Evolutionary conservation across 2,329 filamentous ascomycete species (phyloP), one percentile per base, ranked within the genome.

Genomic region (Trichoderma sp.): DNA sequence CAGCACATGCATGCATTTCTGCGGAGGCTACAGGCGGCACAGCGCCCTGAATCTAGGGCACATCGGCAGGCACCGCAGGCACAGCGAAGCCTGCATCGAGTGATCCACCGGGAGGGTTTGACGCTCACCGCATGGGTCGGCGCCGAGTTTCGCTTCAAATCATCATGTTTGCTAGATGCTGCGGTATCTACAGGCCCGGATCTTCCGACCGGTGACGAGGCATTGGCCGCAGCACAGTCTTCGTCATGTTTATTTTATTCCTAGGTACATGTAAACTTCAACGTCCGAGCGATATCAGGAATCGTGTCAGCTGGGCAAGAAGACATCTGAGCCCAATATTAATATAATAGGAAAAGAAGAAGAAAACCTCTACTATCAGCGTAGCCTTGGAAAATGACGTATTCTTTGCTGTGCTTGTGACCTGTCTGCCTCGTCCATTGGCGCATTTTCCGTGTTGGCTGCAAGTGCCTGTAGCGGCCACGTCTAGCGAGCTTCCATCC

Each of bases 21-120:
- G 46, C 51, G n/a, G 13, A 37, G 52, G 63, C 32, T 59, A 58
- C 37, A n/a, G 63, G 54, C 54, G 64, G 64, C 64, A 43, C 64
- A 66, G 64, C 54, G 54, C 54, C 18, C 18, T 43, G 54, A 21
- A 51, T 64, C 24, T 52, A 66, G 63, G 63, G 52, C 63, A 18
- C 21, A 14, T 56, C n/a, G 18, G 58, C 63, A 66, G 63, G 63
- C 52, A 54, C 63, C 37, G 37, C 52, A 49, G 24, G 34, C 58
- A 37, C 58, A 7, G 32, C 6, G 26, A 58, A 39, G 52, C 52
- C 52, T 58, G 59, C 39, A 43, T n/a, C 18, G 39, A n/a, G 6
- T 8, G 39, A 43, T 49, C 46, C 46, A 49, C 46, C 5, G n/a
- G n/a, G 4, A 24, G 8, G 10, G 3, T 24, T 49, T 13, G 46